Evolutionary conservation across 768 basidiomycete species (phyloP).

Genomic region (Boletus huronensis): DNA sequence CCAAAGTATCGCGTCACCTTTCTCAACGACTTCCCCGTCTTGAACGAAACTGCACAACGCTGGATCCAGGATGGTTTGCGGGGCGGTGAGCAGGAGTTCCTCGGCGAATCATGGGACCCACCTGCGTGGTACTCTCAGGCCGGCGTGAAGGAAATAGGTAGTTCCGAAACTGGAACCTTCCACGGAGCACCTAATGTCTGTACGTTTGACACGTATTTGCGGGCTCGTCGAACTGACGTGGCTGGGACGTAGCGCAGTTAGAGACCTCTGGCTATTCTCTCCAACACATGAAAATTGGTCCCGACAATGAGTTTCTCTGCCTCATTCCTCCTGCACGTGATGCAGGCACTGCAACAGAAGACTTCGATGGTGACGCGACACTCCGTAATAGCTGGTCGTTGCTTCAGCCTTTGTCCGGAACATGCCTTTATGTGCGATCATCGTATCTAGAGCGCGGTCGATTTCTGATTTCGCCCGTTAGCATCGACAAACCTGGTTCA

Average conservation of each 20-base stretch:
- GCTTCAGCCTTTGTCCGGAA: conserved; percentile 72
- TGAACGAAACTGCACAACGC: conserved; percentile 65
- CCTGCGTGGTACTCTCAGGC: conserved; percentile 37
- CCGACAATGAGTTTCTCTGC: conserved; percentile 69
- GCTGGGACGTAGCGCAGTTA: conserved; percentile 19
- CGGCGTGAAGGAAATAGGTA: conserved; percentile 57
- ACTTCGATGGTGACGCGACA: conserved; percentile 55
- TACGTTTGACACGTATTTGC: conserved; percentile 32
- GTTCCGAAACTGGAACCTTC: conserved; percentile 39
- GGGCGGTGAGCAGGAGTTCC: conserved; percentile 76
- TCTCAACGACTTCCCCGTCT: conserved; percentile 72
- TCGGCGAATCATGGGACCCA: conserved; percentile 57
- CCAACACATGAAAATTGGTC: conserved; percentile 72
- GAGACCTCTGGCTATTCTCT: conserved; percentile 46
- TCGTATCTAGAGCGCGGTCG: conserved; percentile 26
- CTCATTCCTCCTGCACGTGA: conserved; percentile 67
- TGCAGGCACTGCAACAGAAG: conserved; percentile 44
- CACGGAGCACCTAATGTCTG: conserved; percentile 29
- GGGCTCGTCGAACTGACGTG: conserved; percentile 12
- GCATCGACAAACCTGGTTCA: conserved; percentile 93
- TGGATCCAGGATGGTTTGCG: conserved; percentile 72
- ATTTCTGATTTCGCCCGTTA: conserved; percentile 39
- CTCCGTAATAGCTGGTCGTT: conserved; percentile 81
- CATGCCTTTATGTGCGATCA: conserved; percentile 78
- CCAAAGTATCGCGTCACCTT: conserved; percentile 80